These are phyloP conservation scores for Saccharum hybrid DNA, from an alignment of 202 grass and related monocot species.

Conservation along the genomic window DNA sequence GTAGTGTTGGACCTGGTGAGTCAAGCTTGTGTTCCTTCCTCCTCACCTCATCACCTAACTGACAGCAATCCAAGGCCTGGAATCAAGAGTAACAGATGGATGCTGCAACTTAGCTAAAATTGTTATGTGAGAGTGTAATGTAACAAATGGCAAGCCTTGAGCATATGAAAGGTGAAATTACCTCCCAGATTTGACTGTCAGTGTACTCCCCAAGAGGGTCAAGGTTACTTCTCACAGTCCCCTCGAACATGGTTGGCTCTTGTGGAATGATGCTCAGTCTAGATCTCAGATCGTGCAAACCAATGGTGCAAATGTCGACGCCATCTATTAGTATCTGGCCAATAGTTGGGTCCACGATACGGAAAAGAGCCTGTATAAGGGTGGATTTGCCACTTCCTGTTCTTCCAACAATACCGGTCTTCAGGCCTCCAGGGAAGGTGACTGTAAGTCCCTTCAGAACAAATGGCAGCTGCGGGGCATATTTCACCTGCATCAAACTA, in stretches of 20 bases:
- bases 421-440: conserved; percentile 78
- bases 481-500: conserved; percentile 71
- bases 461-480: conserved; percentile 81
- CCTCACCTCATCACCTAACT: conserved; percentile 82
- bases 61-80: conserved; percentile 84
- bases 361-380: conserved; percentile 87
- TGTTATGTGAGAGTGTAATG: background rate
- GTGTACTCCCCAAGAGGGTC: conserved; percentile 90
- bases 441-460: conserved; percentile 84
- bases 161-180: conserved; percentile 39
- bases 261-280: conserved; percentile 94
- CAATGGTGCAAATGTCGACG: conserved; percentile 77
- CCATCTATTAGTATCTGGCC: conserved; percentile 79
- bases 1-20: conserved; percentile 57
- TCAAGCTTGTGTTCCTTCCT: conserved; percentile 86
- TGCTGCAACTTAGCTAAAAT: background rate
- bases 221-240: conserved; percentile 87
- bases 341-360: conserved; percentile 76
- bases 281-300: conserved; percentile 87
- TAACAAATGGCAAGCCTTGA: background rate
- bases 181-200: conserved; percentile 86
- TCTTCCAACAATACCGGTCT: conserved; percentile 96
- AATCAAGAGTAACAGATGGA: conserved; percentile 21
- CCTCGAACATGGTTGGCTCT: conserved; percentile 96
- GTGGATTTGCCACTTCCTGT: conserved; percentile 95